Evolutionary conservation across 2,329 filamentous ascomycete species (phyloP), one percentile per base, ranked within the genome.

Genomic region (Fusarium armeniacum): DNA sequence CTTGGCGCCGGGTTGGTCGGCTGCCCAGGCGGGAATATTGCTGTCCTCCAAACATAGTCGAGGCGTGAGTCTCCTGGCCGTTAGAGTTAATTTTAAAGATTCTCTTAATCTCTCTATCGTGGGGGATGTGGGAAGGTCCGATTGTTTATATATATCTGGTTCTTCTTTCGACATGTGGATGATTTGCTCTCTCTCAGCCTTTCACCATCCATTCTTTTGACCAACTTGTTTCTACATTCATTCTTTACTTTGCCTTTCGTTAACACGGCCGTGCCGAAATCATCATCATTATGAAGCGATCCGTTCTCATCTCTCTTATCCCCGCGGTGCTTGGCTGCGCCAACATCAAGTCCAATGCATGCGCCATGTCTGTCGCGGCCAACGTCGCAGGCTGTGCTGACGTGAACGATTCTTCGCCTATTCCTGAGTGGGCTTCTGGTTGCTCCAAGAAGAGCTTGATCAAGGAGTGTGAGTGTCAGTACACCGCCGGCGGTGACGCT

Each of bases 381-480:
- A 67, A 71, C 24, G 65, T 67, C 5, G 43, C 64, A 13, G 67
- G 67, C 12, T 73, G 72, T 32, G 63, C 71, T 5, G 73, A 69
- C 16, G 54, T 70, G 30, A 64, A 54, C 22, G 74, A 75, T 22
- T 73, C 75, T 15, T 70, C 77, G 2, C 71, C 62, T 28, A 69
- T 75, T 15, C 78, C 71, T 35, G 66, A 65, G 30, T 78, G 70
- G 76, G 76, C 77, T 26, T 72, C 72, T 8, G 73, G 73, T 49
- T 77, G 77, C 66, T 69, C 63, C 12, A 73, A 69, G 62, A 78
- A 76, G 54, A 66, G 70, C 43, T 65, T 79, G 62, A 73, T 73
- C 15, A 77, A 77, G 46, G 77, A 79, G 41, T 79, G 77, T 45
- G 70, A 72, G 22, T 83, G 73, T 58, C 62, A 73, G 36, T 73